Percentiles rank a stretch among this genome's conserved stretches.
Conservation (phyloP, 2,329 filamentous ascomycete genomes). For the Cryphonectria carpinicola region DNA sequence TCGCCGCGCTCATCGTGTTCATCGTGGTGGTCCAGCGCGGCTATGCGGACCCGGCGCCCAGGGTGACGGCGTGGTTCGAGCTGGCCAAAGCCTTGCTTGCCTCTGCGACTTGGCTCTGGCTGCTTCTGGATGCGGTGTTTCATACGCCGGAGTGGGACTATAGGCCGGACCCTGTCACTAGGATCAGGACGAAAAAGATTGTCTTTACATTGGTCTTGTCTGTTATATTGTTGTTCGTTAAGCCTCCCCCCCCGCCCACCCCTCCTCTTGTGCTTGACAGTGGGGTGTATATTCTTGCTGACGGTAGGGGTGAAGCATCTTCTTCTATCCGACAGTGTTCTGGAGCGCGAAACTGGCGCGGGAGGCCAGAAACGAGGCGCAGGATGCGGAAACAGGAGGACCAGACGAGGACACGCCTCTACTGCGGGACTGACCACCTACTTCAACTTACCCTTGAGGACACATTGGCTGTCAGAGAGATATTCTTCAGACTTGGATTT, state of each 20-base stretch:
- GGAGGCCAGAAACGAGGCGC: background rate
- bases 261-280: background rate
- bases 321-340: background rate
- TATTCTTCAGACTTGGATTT: too few relatives aligned
- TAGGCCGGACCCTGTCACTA: too few relatives aligned
- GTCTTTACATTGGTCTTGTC: background rate
- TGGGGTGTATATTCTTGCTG: background rate
- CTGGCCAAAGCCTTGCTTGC: background rate
- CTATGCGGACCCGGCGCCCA: background rate
- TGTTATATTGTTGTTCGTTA: background rate
- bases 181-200: background rate
- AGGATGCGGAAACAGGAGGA: background rate
- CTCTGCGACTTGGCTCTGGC: background rate
- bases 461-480: too few relatives aligned
- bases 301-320: background rate
- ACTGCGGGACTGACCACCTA: background rate
- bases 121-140: background rate
- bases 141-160: background rate
- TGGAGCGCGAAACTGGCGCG: background rate
- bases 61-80: background rate
- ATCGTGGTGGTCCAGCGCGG: background rate
- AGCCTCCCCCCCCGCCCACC: background rate
- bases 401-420: background rate
- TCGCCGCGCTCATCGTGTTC: background rate
- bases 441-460: background rate